Evolutionary conservation across 2,329 filamentous ascomycete genomes (phyloP).

Genomic region (Remersonia thermophila): DNA sequence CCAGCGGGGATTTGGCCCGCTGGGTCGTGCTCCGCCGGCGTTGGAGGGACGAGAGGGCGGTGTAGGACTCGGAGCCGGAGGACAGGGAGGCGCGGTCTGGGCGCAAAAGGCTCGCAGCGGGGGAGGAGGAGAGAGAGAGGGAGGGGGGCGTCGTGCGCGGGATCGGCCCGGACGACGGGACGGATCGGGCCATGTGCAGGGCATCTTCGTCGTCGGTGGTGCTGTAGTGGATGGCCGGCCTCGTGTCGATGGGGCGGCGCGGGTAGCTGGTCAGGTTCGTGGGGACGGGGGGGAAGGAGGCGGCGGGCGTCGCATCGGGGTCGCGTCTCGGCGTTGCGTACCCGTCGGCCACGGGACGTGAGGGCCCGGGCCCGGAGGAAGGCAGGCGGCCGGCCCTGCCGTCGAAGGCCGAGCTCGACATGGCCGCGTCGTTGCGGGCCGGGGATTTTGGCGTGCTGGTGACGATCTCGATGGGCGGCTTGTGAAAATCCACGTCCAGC

Average conservation of each 20-base stretch:
- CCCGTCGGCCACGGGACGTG: slow-evolving; percentile 35
- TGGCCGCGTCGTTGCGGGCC: no score
- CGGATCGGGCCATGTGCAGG: slow-evolving; percentile 37
- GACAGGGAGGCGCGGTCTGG: slow-evolving; percentile 29
- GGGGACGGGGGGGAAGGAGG: slow-evolving; percentile 9
- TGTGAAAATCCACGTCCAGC: slow-evolving; percentile 9
- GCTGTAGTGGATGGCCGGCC: slow-evolving; percentile 49
- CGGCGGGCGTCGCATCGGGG: slow-evolving; percentile 12
- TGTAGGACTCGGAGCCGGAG: slow-evolving; percentile 50
- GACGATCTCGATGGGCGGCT: not conserved
- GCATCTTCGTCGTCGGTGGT: slow-evolving; percentile 78
- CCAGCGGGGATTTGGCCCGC: slow-evolving; percentile 48
- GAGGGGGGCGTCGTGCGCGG: slow-evolving; percentile 24
- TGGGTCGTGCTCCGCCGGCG: slow-evolving; percentile 35
- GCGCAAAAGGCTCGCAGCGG: slow-evolving; percentile 11
- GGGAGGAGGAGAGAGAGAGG: slow-evolving; percentile 12
- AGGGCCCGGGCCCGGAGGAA: slow-evolving; percentile 31
- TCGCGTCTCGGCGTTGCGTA: slow-evolving; percentile 20
- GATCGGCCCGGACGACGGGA: slow-evolving; percentile 2
- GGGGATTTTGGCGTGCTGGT: no score
- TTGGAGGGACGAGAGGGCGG: slow-evolving; percentile 25
- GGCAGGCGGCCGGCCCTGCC: no score
- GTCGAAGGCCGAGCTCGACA: no score
- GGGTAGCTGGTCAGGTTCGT: slow-evolving; percentile 7
- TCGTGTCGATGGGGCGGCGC: slow-evolving; percentile 20